A percentile compares a stretch with the other conserved stretches of the same genome.
These are phyloP conservation scores for Phytophthora megakarya DNA, from an alignment of 352 stramenopile genomes.

Conservation along the genomic window DNA sequence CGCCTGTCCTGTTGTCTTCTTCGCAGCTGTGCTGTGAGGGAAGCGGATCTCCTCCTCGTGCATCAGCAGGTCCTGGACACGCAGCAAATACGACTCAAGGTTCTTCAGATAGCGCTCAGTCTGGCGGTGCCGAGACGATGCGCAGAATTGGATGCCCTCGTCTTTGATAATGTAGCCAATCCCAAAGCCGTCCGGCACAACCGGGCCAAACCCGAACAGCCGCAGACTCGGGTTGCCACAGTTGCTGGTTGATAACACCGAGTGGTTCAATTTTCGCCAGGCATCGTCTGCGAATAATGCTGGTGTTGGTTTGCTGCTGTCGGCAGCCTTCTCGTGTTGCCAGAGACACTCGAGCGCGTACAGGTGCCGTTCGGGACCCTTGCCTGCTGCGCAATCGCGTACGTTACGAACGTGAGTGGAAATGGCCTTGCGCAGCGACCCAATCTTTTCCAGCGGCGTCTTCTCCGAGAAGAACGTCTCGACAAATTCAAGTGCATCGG, in stretches of 20 bases:
- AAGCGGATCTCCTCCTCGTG: conserved; percentile 82
- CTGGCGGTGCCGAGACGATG: conserved; percentile 81
- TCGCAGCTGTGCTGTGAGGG: conserved; percentile 57
- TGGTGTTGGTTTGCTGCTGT: conserved; percentile 43
- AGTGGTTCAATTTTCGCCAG: conserved; percentile 94
- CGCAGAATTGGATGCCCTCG: conserved; percentile 90
- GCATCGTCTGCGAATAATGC: conserved; percentile 90
- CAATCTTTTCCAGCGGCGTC: conserved; percentile 89
- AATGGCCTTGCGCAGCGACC: conserved; percentile 86
- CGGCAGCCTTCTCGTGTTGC: conserved; percentile 52
- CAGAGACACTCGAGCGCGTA: conserved; percentile 94
- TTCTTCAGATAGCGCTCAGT: conserved; percentile 86
- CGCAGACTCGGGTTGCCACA: conserved; percentile 95
- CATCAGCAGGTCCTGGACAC: conserved; percentile 78
- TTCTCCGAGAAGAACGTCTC: conserved; percentile 87
- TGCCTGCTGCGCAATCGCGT: conserved; percentile 87
- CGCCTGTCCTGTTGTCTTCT: conserved; percentile 53
- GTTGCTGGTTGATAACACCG: conserved; percentile 95
- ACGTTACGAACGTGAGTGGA: conserved; percentile 89
- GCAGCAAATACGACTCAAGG: conserved; percentile 77
- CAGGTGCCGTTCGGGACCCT: conserved; percentile 94
- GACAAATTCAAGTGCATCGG: conserved; percentile 88
- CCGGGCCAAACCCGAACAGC: conserved; percentile 94
- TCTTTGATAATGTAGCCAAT: conserved; percentile 99
- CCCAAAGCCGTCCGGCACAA: conserved; percentile 94